Conservation (phyloP, 768 basidiomycete species). For the Hypholoma fasciculare region DNA sequence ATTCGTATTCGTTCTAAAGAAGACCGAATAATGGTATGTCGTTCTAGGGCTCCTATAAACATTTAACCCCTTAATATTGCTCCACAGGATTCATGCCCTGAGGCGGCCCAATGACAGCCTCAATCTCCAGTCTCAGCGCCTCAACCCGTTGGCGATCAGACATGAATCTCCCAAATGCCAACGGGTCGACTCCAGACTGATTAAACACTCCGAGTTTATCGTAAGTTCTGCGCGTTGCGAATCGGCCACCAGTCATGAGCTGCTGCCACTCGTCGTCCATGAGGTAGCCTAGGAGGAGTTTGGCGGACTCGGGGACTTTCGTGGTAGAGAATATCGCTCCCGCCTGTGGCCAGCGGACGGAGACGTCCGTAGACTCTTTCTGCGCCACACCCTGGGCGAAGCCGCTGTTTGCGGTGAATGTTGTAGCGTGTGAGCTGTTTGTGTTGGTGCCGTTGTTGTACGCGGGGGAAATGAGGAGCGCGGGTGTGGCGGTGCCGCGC, state of each 20-base stretch:
- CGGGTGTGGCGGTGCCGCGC: constrained; percentile 22
- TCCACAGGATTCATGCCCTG: not conserved
- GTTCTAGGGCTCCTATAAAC: not conserved
- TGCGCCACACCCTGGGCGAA: not conserved
- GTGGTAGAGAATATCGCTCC: not conserved
- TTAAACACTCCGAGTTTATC: not conserved
- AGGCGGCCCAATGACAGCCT: not conserved
- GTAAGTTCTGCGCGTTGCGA: not conserved
- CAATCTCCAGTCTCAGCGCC: not conserved
- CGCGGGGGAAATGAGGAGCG: constrained; percentile 13
- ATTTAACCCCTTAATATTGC: not conserved
- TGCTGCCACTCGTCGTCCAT: not conserved
- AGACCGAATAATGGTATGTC: not conserved
- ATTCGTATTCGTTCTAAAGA: not conserved
- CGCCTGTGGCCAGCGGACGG: not conserved
- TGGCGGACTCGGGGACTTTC: not conserved
- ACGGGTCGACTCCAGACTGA: not conserved
- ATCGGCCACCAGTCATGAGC: not conserved
- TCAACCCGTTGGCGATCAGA: not conserved
- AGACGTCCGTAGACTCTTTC: not conserved
- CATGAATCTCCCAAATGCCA: not conserved
- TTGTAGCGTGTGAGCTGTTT: not conserved
- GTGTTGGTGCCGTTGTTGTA: constrained; percentile 2
- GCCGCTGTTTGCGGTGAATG: constrained; percentile 2
- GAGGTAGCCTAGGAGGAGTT: not conserved